Evolutionary conservation across 805 yeast genomes (phyloP).

Genomic region (Ogataea pignaliae): DNA sequence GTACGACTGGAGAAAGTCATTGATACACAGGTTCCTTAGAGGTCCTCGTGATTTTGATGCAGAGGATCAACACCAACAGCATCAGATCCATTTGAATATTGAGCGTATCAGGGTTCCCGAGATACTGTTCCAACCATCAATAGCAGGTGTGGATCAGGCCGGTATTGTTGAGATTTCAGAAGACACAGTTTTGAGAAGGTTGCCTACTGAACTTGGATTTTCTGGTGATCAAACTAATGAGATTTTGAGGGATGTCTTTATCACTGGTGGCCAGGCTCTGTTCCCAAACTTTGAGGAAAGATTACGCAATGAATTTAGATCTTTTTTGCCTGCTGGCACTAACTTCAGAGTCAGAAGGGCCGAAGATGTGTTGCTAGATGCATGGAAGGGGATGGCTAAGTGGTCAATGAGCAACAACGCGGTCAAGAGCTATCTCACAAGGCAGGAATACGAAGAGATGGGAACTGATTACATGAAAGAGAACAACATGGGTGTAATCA

Average conservation of each 20-base stretch:
- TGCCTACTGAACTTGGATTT: constrained; percentile 47
- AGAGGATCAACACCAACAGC: constrained; percentile 78
- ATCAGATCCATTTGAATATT: constrained; percentile 84
- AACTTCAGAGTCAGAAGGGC: constrained; percentile 61
- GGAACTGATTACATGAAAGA: constrained; percentile 89
- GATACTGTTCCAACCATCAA: constrained; percentile 83
- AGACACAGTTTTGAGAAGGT: constrained; percentile 57
- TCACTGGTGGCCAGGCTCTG: constrained; percentile 82
- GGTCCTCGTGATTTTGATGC: constrained; percentile 87
- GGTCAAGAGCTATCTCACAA: constrained; percentile 49
- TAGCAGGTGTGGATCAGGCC: constrained; percentile 94
- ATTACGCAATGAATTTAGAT: constrained; percentile 61
- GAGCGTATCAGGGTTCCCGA: constrained; percentile 94
- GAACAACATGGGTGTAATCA: constrained; percentile 60
- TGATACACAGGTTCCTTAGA: constrained; percentile 76
- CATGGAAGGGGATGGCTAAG: constrained; percentile 93
- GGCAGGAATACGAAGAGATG: constrained; percentile 75
- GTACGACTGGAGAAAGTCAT: constrained; percentile 79
- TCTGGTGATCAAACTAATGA: constrained; percentile 48
- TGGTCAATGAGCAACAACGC: constrained; percentile 55
- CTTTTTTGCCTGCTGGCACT: constrained; percentile 65
- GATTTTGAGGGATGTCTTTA: constrained; percentile 59
- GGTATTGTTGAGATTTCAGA: constrained; percentile 80
- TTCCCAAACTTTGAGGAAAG: constrained; percentile 66
- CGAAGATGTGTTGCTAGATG: constrained; percentile 64